phyloP scores from a whole-genome alignment of 768 basidiomycete genomes.

The Tulasnella sp. region DNA sequence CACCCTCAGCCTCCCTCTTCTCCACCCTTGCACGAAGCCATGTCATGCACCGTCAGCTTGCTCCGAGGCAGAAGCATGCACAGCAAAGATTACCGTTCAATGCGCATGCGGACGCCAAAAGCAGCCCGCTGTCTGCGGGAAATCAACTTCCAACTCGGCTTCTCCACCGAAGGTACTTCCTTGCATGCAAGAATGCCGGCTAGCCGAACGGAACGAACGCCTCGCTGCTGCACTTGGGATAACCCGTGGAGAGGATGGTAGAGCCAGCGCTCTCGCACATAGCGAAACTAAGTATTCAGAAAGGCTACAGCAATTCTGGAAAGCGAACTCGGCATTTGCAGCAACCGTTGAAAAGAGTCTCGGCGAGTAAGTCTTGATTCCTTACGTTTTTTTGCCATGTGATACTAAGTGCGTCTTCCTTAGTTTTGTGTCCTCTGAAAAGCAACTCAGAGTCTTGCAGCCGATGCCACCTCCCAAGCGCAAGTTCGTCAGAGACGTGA shows the following conservation, averaged over 20 bases:
- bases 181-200: slow-evolving; percentile 72
- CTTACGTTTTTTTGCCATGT: background rate
- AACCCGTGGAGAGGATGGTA: slow-evolving; percentile 31
- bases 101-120: slow-evolving; percentile 80
- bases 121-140: slow-evolving; percentile 63
- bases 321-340: slow-evolving; percentile 54
- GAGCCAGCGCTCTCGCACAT: slow-evolving; percentile 19
- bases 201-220: slow-evolving; percentile 76
- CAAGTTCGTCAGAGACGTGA: slow-evolving; percentile 69
- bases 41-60: slow-evolving; percentile 85
- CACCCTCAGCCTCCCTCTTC: slow-evolving; percentile 42
- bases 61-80: slow-evolving; percentile 69
- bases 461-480: slow-evolving; percentile 70
- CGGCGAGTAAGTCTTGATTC: slow-evolving; percentile 43
- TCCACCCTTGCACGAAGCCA: slow-evolving; percentile 61
- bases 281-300: slow-evolving; percentile 23
- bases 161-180: slow-evolving; percentile 40
- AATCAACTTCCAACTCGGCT: slow-evolving; percentile 34
- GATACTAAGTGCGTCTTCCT: background rate
- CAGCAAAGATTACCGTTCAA: slow-evolving; percentile 46
- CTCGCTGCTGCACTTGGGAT: slow-evolving; percentile 92
- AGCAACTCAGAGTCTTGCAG: slow-evolving; percentile 60
- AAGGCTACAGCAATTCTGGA: slow-evolving; percentile 51
- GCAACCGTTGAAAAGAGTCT: slow-evolving; percentile 69
- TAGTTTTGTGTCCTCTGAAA: slow-evolving; percentile 61